A percentile compares a stretch with the other conserved stretches of the same genome.
Conservation (phyloP, 1,284 basidiomycete species). For the Cryptococcus neoformans region DNA sequence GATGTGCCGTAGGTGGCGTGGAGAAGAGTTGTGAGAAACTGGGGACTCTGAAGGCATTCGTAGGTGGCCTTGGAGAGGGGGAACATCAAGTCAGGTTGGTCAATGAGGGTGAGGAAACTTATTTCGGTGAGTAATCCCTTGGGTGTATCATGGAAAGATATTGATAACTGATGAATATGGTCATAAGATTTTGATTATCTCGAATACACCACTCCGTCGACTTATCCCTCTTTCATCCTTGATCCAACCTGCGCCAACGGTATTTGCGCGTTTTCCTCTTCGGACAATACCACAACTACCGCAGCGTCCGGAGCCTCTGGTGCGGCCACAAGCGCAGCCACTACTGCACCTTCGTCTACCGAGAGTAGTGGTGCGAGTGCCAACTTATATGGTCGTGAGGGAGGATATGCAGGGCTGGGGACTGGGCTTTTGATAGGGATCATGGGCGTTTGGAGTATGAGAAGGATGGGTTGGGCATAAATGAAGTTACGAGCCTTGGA, state of each 20-base stretch:
- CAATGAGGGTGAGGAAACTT: slow-evolving; percentile 41
- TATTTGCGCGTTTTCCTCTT: slow-evolving; percentile 8
- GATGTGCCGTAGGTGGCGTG: slow-evolving; percentile 32
- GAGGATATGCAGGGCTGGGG: neutral
- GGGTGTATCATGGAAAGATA: neutral
- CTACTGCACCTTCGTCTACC: no score
- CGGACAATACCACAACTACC: neutral
- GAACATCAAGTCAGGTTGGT: slow-evolving; percentile 35
- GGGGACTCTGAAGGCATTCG: slow-evolving; percentile 40
- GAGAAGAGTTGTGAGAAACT: slow-evolving; percentile 50
- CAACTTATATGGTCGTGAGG: neutral
- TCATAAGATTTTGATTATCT: slow-evolving; percentile 47
- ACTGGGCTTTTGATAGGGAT: neutral
- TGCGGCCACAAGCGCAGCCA: neutral
- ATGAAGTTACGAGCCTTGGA: no score
- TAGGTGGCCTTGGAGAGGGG: slow-evolving; percentile 30
- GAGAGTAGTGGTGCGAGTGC: neutral
- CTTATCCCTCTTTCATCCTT: slow-evolving; percentile 15
- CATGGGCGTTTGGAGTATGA: neutral
- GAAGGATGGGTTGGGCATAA: no score
- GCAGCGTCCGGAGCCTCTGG: neutral
- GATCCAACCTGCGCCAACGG: slow-evolving; percentile 22
- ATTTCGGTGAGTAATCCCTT: slow-evolving; percentile 38
- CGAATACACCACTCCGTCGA: slow-evolving; percentile 40
- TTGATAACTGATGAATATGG: neutral